Base-by-base conservation (phyloP, 2,329 filamentous ascomycete genomes). In the Monosporascus sp. region DNA sequence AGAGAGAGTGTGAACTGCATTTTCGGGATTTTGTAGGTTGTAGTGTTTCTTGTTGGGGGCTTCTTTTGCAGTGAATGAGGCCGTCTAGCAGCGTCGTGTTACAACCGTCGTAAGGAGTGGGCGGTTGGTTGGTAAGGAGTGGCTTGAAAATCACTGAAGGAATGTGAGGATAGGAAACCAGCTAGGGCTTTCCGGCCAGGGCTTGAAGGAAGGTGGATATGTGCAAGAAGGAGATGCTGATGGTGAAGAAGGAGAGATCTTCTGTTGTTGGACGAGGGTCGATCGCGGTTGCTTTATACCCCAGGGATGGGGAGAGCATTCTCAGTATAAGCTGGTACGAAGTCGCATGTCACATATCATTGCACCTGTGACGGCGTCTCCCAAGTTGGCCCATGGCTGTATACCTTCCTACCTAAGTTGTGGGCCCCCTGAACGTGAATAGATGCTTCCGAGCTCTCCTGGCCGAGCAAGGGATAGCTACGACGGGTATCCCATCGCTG, bases 1-100 rank as follows among this genome's bases (percentile, higher is more conserved):
- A 72, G 55, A 25, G 66, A 58, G 48, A 66, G 55, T 51, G 54
- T 56, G 55, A 68, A 66, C 66, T 73, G 71, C 76, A 79, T 80
- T 46, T 63, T 75, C 63, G 55, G 55, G 49, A 20, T 48, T 56
- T 57, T 60, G 45, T 48, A 50, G 50, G 48, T 60, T 52, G 49
- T 54, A 58, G 37, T 51, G 52, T 48, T 56, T 56, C 55, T 61
- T 47, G 52, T 55, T 50, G 47, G 7, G 15, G 24, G 6, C 9
- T 5, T 31, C 5, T 46, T 6, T 9, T 14, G 43, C 3, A 46
- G 14, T 14, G 43, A 25, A 46, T 31, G 25, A 27, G 24, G 43
- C 43, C 24, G 43, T 31, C 43, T 46, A 46, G 24, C 24, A 46
- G 43, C 43, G 43, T 46, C 25, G 25, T 46, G n/a, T 46, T 22